Evolutionary conservation across 768 basidiomycete genomes (phyloP), one percentile per base, ranked within the genome.

Genomic region (Tricholoma furcatifolium): DNA sequence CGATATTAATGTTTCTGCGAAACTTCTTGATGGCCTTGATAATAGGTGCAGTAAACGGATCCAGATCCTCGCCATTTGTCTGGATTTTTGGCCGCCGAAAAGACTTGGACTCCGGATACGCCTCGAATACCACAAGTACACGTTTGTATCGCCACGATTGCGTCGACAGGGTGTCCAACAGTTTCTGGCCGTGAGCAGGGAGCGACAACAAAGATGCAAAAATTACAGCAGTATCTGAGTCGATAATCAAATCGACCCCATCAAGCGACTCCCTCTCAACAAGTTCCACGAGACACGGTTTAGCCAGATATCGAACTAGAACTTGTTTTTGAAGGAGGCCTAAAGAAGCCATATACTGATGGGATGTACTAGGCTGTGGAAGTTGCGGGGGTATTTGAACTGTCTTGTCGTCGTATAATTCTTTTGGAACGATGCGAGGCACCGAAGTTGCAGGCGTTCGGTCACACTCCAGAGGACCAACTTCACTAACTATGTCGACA

Each of bases 1-100:
- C 74, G 14, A 93, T 81, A 20, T 67, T 75, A 20, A 91, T 47
- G 56, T 83, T 80, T 48, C 90, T 72, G 51, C 81, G 70, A 27
- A 93, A 76, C 63, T 80, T 87, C 66, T 80, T 84, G 60, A 91
- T 70, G 0, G 87, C 83, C 57, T 86, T 90, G 51, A 88, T 59
- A 35, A 87, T 77, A 0, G 87, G 84, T 2, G 82, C 81, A 0
- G 86, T 80, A 61, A 85, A 89, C 0, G 83, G 79, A 48, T 75
- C 74, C 31, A 75, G 60, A n/a, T n/a, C n/a, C n/a, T n/a, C 2
- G 57, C 66, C 11, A 57, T 57, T 38, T 59, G 46, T 47, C 20
- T 43, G 49, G 20, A 44, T 52, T 17, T 36, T 45, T 21, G 18
- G 41, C 6, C 45, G 48, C 35, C 40, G 54, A 56, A 70, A 70